phyloP scores from a whole-genome alignment of 805 yeast species.

The Sporopachydermia lactativora region DNA sequence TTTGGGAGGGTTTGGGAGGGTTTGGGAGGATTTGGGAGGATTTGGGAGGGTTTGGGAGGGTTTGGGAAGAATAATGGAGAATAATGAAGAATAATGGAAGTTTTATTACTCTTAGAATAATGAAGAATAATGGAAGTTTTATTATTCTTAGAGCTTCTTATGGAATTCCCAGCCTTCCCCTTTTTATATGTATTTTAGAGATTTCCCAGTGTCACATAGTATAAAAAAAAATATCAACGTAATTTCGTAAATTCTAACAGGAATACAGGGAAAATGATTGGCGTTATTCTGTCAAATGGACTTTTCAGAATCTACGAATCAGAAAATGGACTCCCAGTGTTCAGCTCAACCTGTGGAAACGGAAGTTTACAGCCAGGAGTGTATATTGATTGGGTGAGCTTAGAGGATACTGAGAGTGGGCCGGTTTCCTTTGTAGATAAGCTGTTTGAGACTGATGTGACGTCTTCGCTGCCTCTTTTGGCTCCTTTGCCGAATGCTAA shows the following conservation, averaged over 20 bases:
- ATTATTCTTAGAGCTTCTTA: too few relatives aligned
- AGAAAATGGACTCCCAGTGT: conserved; percentile 28
- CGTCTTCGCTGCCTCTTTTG: conserved; percentile 24
- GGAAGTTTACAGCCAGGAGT: conserved; percentile 5
- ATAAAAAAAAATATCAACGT: too few relatives aligned
- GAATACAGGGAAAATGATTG: conserved; percentile 25
- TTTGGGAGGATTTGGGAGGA: too few relatives aligned
- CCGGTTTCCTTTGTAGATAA: conserved; percentile 11
- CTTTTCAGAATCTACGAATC: conserved; percentile 30
- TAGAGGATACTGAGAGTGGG: background rate
- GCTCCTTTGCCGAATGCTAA: conserved; percentile 16
- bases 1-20: too few relatives aligned
- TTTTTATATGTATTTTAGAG: too few relatives aligned
- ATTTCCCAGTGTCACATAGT: too few relatives aligned
- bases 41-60: too few relatives aligned
- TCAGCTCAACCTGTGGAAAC: conserved; percentile 7
- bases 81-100: too few relatives aligned
- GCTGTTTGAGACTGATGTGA: conserved; percentile 19
- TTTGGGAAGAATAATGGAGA: too few relatives aligned
- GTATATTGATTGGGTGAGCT: conserved; percentile 4
- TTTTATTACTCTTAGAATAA: too few relatives aligned
- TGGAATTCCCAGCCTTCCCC: too few relatives aligned
- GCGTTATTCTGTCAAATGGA: conserved; percentile 30
- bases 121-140: too few relatives aligned
- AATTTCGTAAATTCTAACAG: conserved; percentile 13